Base-by-base conservation (phyloP, 805 yeast species). In the Schizosaccharomyces lindneri region DNA sequence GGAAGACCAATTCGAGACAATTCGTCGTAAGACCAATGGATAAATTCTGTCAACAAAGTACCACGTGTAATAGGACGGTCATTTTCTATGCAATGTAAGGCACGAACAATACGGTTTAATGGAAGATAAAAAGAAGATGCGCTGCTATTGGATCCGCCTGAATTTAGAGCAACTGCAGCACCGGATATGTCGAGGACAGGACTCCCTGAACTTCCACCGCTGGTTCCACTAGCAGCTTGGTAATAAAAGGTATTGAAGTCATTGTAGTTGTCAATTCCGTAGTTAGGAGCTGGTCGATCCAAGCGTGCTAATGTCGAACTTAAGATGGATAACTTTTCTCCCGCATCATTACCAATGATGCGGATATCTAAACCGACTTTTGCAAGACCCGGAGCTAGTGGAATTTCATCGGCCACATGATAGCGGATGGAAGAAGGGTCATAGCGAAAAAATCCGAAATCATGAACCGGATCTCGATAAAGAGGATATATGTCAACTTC, bases 291-390 rank as follows among this genome's bases (percentile, higher is more conserved):
- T 69, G 88, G 87, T 75, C 97, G 81, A 73, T 88, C 96, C 63
- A 87, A 73, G 70, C 96, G 80, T 61, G 78, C 73, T 43, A 84
- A 84, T 70, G 88, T 87, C 43, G 96, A 97, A 1, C 95, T 80
- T 66, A 88, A 74, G 67, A 89, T 89, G 59, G 94, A 84, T 59
- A 89, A 75, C 71, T 89, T 88, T 70, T 89, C 97, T 68, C 97
- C 97, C 11, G 95, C 94, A 74, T 89, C 97, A 71, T 89, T 89
- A 75, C 97, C 97, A 48, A 89, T 89, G 39, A 89, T 95, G 68
- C 96, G 79, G 68, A 89, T 88, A 70, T 89, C 97, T 48, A 87
- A 80, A 48, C 97, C 97, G n/a, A 89, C 89, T 67, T 79, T 60
- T 5, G 66, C 66, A 63, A 84, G 75, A n/a, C 86, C 90, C 0